phyloP scores from a whole-genome alignment of 805 yeast genomes.

The Tetrapisispora fleetii region DNA sequence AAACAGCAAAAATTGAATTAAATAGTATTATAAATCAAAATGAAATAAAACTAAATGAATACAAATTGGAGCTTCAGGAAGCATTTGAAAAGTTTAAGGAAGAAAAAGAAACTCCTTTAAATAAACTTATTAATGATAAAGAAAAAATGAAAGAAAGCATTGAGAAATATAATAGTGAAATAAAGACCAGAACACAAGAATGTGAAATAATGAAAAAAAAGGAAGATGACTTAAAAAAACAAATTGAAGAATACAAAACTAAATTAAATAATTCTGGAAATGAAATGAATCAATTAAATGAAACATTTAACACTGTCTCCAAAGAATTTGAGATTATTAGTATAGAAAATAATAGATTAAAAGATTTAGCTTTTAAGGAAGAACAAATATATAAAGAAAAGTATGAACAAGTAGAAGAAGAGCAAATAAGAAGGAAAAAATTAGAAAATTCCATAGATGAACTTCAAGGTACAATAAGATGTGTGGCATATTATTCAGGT shows the following conservation, averaged over 20 bases:
- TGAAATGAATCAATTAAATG: constrained; percentile 13
- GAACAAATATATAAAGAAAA: constrained; percentile 18
- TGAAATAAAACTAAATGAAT: constrained; percentile 5
- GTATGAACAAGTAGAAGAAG: constrained; percentile 27
- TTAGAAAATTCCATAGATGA: constrained; percentile 43
- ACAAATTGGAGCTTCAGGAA: constrained; percentile 11
- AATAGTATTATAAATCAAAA: constrained; percentile 10
- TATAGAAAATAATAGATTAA: constrained; percentile 15
- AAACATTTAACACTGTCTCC: constrained; percentile 17
- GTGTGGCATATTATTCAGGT: constrained; percentile 18
- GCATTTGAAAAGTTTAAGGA: constrained; percentile 16
- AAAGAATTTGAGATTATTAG: constrained; percentile 13
- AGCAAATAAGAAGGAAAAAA: constrained; percentile 32
- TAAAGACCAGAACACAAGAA: constrained; percentile 10
- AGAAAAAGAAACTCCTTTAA: constrained; percentile 16
- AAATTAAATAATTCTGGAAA: constrained; percentile 1
- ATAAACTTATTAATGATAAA: constrained; percentile 8
- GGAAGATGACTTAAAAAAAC: constrained; percentile 5
- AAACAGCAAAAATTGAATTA: constrained; percentile 9
- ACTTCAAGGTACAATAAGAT: constrained; percentile 27
- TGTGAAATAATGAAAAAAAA: constrained; percentile 13
- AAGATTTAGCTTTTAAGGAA: constrained; percentile 13
- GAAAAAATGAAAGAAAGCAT: constrained; percentile 7
- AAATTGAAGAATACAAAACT: constrained; percentile 8
- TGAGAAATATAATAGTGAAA: constrained; percentile 5